phyloP scores from a whole-genome alignment of 495 filamentous ascomycete species.

The Mycothermus thermophilus region DNA sequence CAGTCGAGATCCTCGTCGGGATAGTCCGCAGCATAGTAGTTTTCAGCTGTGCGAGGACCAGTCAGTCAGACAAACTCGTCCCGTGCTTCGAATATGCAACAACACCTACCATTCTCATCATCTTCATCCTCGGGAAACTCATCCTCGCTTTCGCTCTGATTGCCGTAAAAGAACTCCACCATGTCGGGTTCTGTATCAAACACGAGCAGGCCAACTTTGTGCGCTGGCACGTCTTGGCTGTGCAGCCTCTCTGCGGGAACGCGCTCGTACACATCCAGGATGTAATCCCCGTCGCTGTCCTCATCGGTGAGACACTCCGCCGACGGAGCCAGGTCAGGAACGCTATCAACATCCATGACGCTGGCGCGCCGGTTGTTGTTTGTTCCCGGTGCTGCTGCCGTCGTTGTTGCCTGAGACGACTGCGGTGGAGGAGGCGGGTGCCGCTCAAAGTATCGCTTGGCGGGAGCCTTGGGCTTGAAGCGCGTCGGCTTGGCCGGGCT shows the following conservation, averaged over 20 bases:
- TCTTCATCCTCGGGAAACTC: constrained; percentile 40
- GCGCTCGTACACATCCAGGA: constrained; percentile 40
- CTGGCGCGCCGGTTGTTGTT: background rate
- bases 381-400: background rate
- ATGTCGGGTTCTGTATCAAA: constrained; percentile 38
- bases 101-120: constrained; percentile 37
- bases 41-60: constrained; percentile 29
- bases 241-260: constrained; percentile 33
- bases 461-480: constrained; percentile 35
- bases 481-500: constrained; percentile 8
- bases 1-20: constrained; percentile 43
- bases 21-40: constrained; percentile 41
- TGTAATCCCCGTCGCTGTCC: constrained; percentile 34
- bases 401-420: constrained; percentile 2
- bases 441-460: constrained; percentile 33
- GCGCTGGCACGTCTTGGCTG: constrained; percentile 19
- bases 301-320: too few species aligned
- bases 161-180: constrained; percentile 36
- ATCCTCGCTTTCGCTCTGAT: constrained; percentile 30
- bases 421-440: constrained; percentile 26
- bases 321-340: too few species aligned
- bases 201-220: constrained; percentile 35
- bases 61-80: constrained; percentile 3
- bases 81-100: background rate
- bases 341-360: constrained; percentile 14